phyloP scores from a whole-genome alignment of 2,329 filamentous ascomycete species.

The Nothomitra cinnamomea region DNA sequence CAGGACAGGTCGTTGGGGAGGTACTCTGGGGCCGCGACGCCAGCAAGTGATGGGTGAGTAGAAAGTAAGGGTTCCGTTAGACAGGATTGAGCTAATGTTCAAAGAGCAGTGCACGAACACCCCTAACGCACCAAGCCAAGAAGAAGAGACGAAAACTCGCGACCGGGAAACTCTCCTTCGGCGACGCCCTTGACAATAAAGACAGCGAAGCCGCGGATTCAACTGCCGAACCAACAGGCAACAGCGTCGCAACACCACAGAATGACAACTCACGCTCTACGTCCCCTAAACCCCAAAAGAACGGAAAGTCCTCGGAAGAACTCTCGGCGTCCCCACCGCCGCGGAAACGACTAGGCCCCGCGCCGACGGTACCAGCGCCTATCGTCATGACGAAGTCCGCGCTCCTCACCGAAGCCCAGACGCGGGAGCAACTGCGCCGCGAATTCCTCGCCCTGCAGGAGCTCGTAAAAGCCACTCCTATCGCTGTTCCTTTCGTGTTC shows the following conservation, averaged over 20 bases:
- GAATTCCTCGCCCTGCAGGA: constrained; percentile 76
- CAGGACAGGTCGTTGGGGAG: constrained; percentile 40
- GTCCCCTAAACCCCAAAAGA: constrained; percentile 15
- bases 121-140: constrained; percentile 32
- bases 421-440: constrained; percentile 55
- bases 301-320: too few relatives aligned
- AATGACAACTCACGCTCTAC: not conserved
- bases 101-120: constrained; percentile 38
- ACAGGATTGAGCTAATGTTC: constrained; percentile 29
- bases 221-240: not conserved
- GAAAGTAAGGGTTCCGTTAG: not conserved
- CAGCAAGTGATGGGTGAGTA: constrained; percentile 41
- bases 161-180: constrained; percentile 45
- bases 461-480: constrained; percentile 72
- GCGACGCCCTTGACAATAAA: constrained; percentile 42
- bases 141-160: constrained; percentile 36
- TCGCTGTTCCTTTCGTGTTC: constrained; percentile 87
- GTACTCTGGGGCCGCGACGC: constrained; percentile 33
- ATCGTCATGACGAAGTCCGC: constrained; percentile 62
- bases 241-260: not conserved
- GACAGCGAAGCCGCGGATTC: constrained; percentile 8
- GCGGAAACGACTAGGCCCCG: constrained; percentile 41
- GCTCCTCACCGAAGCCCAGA: constrained; percentile 60
- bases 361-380: constrained; percentile 46
- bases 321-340: too few relatives aligned